Evolutionary conservation across 495 filamentous ascomycete genomes (phyloP), one percentile per base, ranked within the genome.

Genomic region (Bathelium albidoporum): DNA sequence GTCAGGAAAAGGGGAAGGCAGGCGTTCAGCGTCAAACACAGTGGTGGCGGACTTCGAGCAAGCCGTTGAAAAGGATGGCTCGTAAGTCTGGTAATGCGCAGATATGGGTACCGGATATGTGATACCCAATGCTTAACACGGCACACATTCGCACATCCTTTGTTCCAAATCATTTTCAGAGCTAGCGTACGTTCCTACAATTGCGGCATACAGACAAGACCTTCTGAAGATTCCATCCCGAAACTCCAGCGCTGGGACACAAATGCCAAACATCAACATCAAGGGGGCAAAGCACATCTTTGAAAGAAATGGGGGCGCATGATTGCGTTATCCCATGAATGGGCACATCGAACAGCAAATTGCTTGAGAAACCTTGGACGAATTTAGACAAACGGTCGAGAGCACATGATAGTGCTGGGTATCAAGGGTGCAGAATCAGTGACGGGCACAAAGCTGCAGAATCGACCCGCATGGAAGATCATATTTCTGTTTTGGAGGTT

Each of bases 401-500:
- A 7, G 16, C 24, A 11, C 24, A 24, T 7, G 29, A 29, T 18
- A 20, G 18, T 5, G 9, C 22, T 55, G 24, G 49, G 49, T 12
- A n/a, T n/a, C 20, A 12, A 55, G 24, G 29, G 20, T 29, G 49
- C 49, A 11, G 49, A 26, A 55, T 55, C 49, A 11, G 49, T 24
- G 5, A 29, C 49, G 20, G 16, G 49, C 49, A 55, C 22, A 55
- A 26, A 28, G 49, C 49, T 29, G 24, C 22, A 55, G 16, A 29
- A 29, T 49, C 22, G 20, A 55, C 29, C 24, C 24, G 22, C 49
- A 29, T 55, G 7, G 49, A 55, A 29, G 9, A 29, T 55, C 24
- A 55, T 55, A 70, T 68, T 41, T 70, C 66, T 18, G 69, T 65
- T 61, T 68, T 71, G 39, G 59, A 53, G 12, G 68, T 60, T 18